These are phyloP conservation scores for Puccinia hordei DNA, from an alignment of 1,284 basidiomycete species.

Conservation along the genomic window DNA sequence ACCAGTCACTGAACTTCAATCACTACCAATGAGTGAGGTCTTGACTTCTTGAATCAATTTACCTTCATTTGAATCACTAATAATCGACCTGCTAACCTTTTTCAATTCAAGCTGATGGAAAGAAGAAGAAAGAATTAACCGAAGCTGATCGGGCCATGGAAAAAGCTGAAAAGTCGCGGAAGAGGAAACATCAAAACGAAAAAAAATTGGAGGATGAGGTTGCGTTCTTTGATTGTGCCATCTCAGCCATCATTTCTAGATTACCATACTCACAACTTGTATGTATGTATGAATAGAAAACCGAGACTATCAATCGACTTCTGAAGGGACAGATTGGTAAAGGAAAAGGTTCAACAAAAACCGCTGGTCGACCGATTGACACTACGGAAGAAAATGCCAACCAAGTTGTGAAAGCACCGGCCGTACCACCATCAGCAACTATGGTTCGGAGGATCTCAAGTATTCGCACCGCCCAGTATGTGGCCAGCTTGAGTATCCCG, in stretches of 20 bases:
- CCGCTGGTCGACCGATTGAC: background rate
- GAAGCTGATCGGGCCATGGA: slow-evolving; percentile 51
- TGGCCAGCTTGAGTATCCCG: slow-evolving; percentile 34
- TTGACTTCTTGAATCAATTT: background rate
- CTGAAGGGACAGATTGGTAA: slow-evolving; percentile 50
- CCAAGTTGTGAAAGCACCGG: slow-evolving; percentile 4
- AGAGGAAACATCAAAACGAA: slow-evolving; percentile 51
- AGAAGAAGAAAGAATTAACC: slow-evolving; percentile 50
- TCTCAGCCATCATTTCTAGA: background rate
- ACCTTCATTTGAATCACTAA: background rate
- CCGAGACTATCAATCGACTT: slow-evolving; percentile 49
- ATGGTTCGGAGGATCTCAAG: slow-evolving; percentile 34
- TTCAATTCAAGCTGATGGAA: slow-evolving; percentile 37
- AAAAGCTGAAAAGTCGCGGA: slow-evolving; percentile 50
- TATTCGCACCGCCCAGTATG: slow-evolving; percentile 44
- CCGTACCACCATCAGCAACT: background rate
- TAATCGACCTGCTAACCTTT: background rate
- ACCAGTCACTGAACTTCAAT: slow-evolving; percentile 48
- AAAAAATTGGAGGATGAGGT: slow-evolving; percentile 50
- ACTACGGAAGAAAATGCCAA: background rate
- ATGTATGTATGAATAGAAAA: slow-evolving; percentile 32
- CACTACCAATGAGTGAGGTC: slow-evolving; percentile 46
- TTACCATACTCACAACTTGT: background rate
- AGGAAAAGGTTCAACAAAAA: slow-evolving; percentile 21
- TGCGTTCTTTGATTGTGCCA: background rate